Percentiles rank a stretch among this genome's conserved stretches.
These are phyloP conservation scores for Teratosphaeria viscida DNA, from an alignment of 2,329 filamentous ascomycete species.

Conservation along the genomic window DNA sequence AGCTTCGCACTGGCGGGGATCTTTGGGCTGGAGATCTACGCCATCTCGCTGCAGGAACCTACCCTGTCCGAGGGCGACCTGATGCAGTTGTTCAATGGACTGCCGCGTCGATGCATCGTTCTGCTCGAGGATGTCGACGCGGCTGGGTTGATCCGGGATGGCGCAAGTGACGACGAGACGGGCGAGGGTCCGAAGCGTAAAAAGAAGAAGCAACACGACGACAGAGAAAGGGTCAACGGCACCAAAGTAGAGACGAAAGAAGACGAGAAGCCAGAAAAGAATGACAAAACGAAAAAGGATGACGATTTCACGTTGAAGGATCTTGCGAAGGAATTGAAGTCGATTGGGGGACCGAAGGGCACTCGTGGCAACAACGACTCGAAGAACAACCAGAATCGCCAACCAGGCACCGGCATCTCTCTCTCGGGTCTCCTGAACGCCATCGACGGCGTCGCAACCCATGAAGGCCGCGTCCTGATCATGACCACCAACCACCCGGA, in stretches of 20 bases:
- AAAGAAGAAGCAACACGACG: slow-evolving; percentile 6
- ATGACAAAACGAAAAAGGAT: slow-evolving; percentile 11
- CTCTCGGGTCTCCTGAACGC: slow-evolving; percentile 72
- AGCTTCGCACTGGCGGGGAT: slow-evolving; percentile 36
- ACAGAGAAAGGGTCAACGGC: slow-evolving; percentile 2
- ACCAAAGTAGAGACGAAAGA: slow-evolving; percentile 6
- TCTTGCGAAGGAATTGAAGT: slow-evolving; percentile 18
- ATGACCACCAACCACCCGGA: slow-evolving; percentile 76
- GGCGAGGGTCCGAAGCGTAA: slow-evolving; percentile 10
- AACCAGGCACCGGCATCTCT: slow-evolving; percentile 51
- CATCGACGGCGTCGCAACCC: slow-evolving; percentile 70
- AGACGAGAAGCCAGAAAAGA: not conserved
- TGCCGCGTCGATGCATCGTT: slow-evolving; percentile 37
- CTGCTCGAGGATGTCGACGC: slow-evolving; percentile 40
- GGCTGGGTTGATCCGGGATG: slow-evolving; percentile 32
- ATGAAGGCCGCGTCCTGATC: slow-evolving; percentile 68
- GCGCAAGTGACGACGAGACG: slow-evolving; percentile 15
- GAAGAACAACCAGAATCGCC: slow-evolving; percentile 5
- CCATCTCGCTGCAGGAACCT: slow-evolving; percentile 49
- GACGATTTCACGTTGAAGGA: slow-evolving; percentile 21
- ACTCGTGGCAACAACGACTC: slow-evolving; percentile 3
- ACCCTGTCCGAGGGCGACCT: slow-evolving; percentile 60
- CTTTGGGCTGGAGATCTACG: slow-evolving; percentile 38
- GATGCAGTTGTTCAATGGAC: slow-evolving; percentile 32
- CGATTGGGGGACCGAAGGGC: slow-evolving; percentile 5